phyloP scores from a whole-genome alignment of 805 yeast genomes.

The Zygotorulaspora florentina region DNA sequence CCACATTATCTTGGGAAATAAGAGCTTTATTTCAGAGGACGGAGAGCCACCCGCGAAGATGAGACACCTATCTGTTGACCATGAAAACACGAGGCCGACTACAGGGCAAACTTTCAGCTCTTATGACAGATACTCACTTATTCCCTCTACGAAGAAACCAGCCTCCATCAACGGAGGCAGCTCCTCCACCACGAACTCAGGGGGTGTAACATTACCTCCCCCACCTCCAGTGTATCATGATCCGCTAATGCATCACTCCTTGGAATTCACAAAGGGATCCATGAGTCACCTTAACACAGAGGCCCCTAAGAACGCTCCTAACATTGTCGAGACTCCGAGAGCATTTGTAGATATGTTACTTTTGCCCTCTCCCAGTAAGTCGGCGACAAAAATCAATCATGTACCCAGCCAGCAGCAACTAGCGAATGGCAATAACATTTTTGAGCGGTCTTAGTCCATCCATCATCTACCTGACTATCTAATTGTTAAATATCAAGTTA shows the following conservation, averaged over 20 bases:
- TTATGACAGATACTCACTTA: slow-evolving; percentile 5
- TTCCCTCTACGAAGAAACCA: slow-evolving; percentile 1
- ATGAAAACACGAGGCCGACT: background rate
- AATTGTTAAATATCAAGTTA: background rate
- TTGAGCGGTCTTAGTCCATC: background rate
- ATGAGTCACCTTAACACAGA: background rate
- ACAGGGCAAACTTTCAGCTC: slow-evolving; percentile 1
- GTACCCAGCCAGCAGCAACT: background rate
- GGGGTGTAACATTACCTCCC: slow-evolving; percentile 6
- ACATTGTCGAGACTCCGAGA: slow-evolving; percentile 25
- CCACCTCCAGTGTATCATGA: slow-evolving; percentile 8
- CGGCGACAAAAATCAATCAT: background rate
- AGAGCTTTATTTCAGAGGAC: background rate
- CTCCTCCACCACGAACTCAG: background rate
- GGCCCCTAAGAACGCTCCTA: slow-evolving; percentile 5
- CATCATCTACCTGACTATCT: background rate
- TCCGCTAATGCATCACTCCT: slow-evolving; percentile 4
- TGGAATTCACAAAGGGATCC: background rate
- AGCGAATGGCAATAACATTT: background rate
- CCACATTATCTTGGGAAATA: slow-evolving; percentile 7
- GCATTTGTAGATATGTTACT: slow-evolving; percentile 26
- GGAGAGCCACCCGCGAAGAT: slow-evolving; percentile 1
- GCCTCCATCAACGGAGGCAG: slow-evolving; percentile 1
- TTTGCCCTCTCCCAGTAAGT: slow-evolving; percentile 12
- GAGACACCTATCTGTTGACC: background rate